These are phyloP conservation scores for Mycogone perniciosa DNA, from an alignment of 2,329 filamentous ascomycete species.

Conservation along the genomic window DNA sequence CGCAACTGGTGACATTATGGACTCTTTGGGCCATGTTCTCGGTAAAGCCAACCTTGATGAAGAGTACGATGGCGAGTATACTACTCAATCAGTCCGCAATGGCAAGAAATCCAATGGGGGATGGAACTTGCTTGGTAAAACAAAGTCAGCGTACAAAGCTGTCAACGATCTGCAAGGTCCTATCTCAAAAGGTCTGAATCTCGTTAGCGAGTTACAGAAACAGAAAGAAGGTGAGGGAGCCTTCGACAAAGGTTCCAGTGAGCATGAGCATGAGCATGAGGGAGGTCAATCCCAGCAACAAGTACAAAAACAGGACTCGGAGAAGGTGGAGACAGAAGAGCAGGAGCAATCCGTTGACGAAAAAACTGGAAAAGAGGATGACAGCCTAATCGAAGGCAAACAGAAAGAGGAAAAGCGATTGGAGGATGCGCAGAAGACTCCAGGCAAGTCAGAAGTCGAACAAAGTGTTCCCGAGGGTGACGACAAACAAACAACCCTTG, in stretches of 20 bases:
- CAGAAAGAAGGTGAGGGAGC: slow-evolving; percentile 1
- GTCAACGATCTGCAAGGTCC: slow-evolving; percentile 14
- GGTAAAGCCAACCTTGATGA: slow-evolving; percentile 35
- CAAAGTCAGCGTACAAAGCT: slow-evolving; percentile 21
- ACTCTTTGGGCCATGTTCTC: slow-evolving; percentile 33
- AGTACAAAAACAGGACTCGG: background rate
- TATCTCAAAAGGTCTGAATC: slow-evolving; percentile 17
- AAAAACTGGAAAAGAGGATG: background rate
- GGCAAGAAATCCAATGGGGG: slow-evolving; percentile 23
- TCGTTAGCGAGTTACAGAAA: slow-evolving; percentile 16
- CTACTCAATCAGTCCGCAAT: slow-evolving; percentile 29
- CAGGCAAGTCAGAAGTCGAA: background rate
- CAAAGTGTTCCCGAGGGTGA: background rate
- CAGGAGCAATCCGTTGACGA: background rate
- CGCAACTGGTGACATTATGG: slow-evolving; percentile 29
- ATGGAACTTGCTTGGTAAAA: slow-evolving; percentile 25
- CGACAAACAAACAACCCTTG: no score
- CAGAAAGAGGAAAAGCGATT: background rate
- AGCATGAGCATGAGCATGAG: background rate
- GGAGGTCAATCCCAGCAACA: background rate
- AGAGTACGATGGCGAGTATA: slow-evolving; percentile 34
- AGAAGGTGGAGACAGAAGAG: background rate
- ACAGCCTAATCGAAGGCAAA: background rate
- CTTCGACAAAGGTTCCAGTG: background rate
- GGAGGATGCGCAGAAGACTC: background rate